A percentile compares a stretch with the other conserved stretches of the same genome.
phyloP scores from a whole-genome alignment of 495 filamentous ascomycete species.

The Bathelium albidoporum region DNA sequence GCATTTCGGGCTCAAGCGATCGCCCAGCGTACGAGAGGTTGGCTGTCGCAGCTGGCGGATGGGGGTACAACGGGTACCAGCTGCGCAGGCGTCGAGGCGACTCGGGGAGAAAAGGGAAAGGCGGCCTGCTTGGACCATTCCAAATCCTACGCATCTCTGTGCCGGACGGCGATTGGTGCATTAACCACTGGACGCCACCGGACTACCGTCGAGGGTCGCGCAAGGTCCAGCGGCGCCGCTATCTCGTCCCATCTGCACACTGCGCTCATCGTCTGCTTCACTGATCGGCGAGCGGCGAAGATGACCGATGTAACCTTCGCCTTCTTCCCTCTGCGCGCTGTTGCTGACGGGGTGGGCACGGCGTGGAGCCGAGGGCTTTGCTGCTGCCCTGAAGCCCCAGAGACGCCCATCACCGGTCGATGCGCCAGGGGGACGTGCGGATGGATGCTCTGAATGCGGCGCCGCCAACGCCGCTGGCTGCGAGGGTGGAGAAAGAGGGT shows the following conservation, averaged over 20 bases:
- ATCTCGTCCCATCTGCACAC: constrained; percentile 2
- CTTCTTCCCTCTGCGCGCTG: background rate
- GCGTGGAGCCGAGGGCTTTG: background rate
- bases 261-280: constrained; percentile 1
- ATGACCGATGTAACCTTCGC: constrained; percentile 5
- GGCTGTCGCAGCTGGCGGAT: background rate
- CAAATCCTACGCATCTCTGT: background rate
- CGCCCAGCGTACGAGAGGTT: background rate
- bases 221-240: background rate
- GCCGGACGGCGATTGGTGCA: background rate
- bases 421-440: background rate
- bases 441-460: background rate
- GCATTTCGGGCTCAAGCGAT: background rate
- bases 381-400: background rate
- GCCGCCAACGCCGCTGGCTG: constrained; percentile 1
- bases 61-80: background rate
- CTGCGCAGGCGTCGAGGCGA: background rate
- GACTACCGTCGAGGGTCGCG: background rate
- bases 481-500: background rate
- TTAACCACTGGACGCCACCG: background rate
- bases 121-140: background rate
- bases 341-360: background rate
- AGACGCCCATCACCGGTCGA: background rate
- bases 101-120: background rate
- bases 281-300: constrained; percentile 2